Evolutionary conservation across 371 early-diverging fungal species (phyloP), one percentile per base, ranked within the genome.

Genomic region (Massospora cicadina): DNA sequence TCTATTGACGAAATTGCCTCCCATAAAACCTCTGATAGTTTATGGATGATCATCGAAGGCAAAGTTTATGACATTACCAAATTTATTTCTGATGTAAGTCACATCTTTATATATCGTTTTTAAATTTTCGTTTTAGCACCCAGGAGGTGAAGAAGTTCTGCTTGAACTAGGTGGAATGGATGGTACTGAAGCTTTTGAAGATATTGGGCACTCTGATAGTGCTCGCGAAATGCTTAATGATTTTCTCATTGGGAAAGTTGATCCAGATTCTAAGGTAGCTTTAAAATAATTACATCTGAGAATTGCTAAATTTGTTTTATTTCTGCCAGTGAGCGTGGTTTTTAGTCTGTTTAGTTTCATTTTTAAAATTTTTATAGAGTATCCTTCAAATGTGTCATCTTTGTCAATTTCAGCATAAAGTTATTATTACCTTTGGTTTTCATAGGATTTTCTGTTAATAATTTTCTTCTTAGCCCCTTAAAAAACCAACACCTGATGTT

Each of bases 191-290:
- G 88, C 91, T 58, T 97, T 95, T 74, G 93, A 94, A 65, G 95
- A 94, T 75, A 89, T 97, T 67, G 92, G 92, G 56, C 98, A 97
- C 77, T 88, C 90, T 32, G 87, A 90, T 25, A 91, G 92, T 68
- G 98, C 98, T 29, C 86, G 85, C 58, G 87, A 88, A 26, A 66
- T 91, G 67, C 76, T 96, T 64, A 71, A 78, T 60, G 74, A 77
- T 53, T 81, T 83, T 68, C 76, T 74, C 62, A 72, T 93, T 68
- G 96, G 94, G 62, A 79, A 85, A 54, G 74, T 88, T 29, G 80
- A 86, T 74, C 67, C 74, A 61, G 24, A 24, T n/a, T 62, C 62
- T n/a, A 43, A 30, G 17, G 62, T 62, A 62, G 21, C 13, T 33
- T 59, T 25, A 29, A 17, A n/a, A 1, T 3, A 29, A 17, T 59